A percentile compares a stretch with the other conserved stretches of the same genome.
Evolutionary conservation across 352 stramenopile species (phyloP).

Genomic region (Phytophthora pini): DNA sequence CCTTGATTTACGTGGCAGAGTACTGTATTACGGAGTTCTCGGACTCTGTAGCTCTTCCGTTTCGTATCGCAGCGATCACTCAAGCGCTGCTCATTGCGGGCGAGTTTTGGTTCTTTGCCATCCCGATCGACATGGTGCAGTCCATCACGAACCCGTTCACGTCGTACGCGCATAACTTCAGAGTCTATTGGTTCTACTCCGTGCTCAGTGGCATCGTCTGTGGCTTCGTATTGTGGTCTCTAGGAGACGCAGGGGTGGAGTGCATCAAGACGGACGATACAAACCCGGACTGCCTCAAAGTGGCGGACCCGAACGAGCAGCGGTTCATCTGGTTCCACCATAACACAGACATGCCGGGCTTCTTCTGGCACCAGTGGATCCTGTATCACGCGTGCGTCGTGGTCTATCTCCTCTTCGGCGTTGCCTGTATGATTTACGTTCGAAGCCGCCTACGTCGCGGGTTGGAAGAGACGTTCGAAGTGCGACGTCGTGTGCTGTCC

Average conservation of each 20-base stretch:
- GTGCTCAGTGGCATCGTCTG: conserved; percentile 73
- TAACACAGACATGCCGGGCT: conserved; percentile 75
- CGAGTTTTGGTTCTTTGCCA: conserved; percentile 92
- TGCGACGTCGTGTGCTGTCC: conserved; percentile 75
- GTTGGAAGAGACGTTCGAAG: conserved; percentile 88
- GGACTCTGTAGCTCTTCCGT: conserved; percentile 58
- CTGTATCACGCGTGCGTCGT: conserved; percentile 86
- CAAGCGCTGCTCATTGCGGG: conserved; percentile 83
- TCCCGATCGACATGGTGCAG: conserved; percentile 89
- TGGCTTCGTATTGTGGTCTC: conserved; percentile 66
- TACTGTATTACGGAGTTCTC: conserved; percentile 77
- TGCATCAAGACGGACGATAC: conserved; percentile 26
- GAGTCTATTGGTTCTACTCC: conserved; percentile 87
- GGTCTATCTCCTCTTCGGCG: conserved; percentile 77
- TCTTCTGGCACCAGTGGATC: conserved; percentile 87
- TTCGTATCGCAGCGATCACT: conserved; percentile 68
- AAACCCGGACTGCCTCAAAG: conserved; percentile 34
- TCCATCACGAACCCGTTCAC: conserved; percentile 92
- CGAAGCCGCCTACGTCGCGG: conserved; percentile 73
- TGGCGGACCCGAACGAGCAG: conserved; percentile 33
- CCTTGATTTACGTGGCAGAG: conserved; percentile 77
- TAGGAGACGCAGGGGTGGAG: conserved; percentile 49
- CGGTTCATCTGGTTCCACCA: conserved; percentile 88
- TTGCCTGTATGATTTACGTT: conserved; percentile 79
- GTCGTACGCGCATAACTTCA: conserved; percentile 85